Percentiles rank a stretch among this genome's conserved stretches.
Evolutionary conservation across 306 rosid species (phyloP).

Genomic region (Cucumis cinereus): DNA sequence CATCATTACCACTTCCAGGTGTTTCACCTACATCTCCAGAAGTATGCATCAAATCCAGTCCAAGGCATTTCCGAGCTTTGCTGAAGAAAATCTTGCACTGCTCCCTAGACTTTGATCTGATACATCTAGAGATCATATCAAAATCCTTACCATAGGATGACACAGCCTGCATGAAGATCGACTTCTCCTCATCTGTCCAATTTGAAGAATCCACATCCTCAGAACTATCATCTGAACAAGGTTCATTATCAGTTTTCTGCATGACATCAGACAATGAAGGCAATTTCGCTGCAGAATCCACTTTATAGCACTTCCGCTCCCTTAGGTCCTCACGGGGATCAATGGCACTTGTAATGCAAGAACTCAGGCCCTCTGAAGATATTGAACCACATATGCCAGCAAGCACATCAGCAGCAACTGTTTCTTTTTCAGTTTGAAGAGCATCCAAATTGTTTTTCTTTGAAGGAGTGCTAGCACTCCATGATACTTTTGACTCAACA

Average conservation of each 20-base stretch:
- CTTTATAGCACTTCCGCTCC: neutral
- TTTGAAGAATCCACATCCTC: slow-evolving; percentile 71
- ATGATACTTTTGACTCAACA: slow-evolving; percentile 23
- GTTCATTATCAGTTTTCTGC: slow-evolving; percentile 48
- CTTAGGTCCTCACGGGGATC: slow-evolving; percentile 24
- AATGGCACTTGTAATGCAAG: slow-evolving; percentile 63
- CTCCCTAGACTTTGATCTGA: slow-evolving; percentile 61
- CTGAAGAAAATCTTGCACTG: slow-evolving; percentile 93
- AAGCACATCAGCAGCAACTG: slow-evolving; percentile 82
- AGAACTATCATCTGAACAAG: slow-evolving; percentile 91
- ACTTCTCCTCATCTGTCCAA: slow-evolving; percentile 88
- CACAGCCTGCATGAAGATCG: slow-evolving; percentile 70
- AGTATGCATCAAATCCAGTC: slow-evolving; percentile 50
- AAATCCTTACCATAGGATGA: slow-evolving; percentile 78
- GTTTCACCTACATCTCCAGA: slow-evolving; percentile 30
- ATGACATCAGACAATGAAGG: slow-evolving; percentile 29
- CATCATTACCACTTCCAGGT: slow-evolving; percentile 36
- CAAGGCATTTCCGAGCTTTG: slow-evolving; percentile 84
- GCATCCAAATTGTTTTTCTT: slow-evolving; percentile 39
- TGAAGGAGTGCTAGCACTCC: slow-evolving; percentile 24
- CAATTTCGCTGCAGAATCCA: slow-evolving; percentile 14
- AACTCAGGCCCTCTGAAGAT: slow-evolving; percentile 79
- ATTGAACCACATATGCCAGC: slow-evolving; percentile 83
- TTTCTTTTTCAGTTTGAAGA: slow-evolving; percentile 59
- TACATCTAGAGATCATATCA: slow-evolving; percentile 43